Conservation (phyloP, 768 basidiomycete genomes). For the Glaciozyma antarctica region DNA sequence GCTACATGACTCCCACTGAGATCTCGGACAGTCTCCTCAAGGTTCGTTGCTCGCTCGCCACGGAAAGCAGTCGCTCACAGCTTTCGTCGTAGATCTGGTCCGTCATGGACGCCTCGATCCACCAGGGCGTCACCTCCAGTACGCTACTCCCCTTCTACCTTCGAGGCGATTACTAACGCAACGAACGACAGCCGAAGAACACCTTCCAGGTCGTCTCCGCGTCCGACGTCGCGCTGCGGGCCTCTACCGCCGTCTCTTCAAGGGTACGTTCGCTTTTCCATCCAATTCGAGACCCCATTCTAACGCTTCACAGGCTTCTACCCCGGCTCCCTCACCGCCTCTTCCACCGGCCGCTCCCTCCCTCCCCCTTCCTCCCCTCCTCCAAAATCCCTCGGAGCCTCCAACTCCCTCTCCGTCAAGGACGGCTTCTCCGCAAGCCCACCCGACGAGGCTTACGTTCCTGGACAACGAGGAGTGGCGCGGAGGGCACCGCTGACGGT, state of each 20-base stretch:
- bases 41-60: neutral
- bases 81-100: neutral
- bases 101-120: slow-evolving; percentile 90
- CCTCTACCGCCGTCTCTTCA: slow-evolving; percentile 81
- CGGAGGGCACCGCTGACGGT: slow-evolving; percentile 14
- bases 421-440: neutral
- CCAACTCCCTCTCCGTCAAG: slow-evolving; percentile 5
- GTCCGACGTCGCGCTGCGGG: slow-evolving; percentile 75
- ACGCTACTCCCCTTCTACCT: slow-evolving; percentile 29
- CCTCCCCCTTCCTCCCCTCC: neutral
- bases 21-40: slow-evolving; percentile 19
- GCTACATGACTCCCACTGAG: slow-evolving; percentile 22
- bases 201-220: slow-evolving; percentile 75
- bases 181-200: slow-evolving; percentile 43
- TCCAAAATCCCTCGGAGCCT: neutral
- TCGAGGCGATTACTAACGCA: neutral
- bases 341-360: neutral
- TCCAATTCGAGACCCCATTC: neutral
- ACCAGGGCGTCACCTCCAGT: slow-evolving; percentile 64
- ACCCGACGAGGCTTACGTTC: slow-evolving; percentile 1
- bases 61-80: neutral
- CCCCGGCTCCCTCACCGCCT: slow-evolving; percentile 5
- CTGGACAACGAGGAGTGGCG: neutral
- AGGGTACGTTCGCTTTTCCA: slow-evolving; percentile 16
- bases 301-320: slow-evolving; percentile 15